phyloP scores from a whole-genome alignment of 768 basidiomycete genomes.

The Lactarius pseudohatsudake region DNA sequence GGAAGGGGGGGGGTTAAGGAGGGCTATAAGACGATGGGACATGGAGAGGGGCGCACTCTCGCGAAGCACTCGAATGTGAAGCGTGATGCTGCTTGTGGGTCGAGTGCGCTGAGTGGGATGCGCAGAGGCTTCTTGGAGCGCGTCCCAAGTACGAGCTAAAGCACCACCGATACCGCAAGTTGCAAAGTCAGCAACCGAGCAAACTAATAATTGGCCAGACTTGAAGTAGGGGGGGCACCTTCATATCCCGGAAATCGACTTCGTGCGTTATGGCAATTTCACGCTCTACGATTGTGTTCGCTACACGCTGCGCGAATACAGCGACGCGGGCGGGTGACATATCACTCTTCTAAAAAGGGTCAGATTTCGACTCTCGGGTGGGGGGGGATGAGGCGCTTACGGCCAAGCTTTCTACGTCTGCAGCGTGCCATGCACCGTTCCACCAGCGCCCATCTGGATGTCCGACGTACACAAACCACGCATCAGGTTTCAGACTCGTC shows the following conservation, averaged over 20 bases:
- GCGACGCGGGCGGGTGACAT: constrained; percentile 5
- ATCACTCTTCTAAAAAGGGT: not conserved
- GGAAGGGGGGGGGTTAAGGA: no score
- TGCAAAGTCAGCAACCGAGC: not conserved
- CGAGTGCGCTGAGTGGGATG: constrained; percentile 16
- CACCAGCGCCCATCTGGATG: constrained; percentile 24
- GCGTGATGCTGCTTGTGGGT: constrained; percentile 8
- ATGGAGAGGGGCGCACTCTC: constrained; percentile 11
- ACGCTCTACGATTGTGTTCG: constrained; percentile 4
- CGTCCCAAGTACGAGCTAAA: constrained; percentile 21
- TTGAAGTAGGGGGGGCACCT: not conserved
- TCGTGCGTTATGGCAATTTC: constrained; percentile 14
- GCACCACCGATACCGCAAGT: not conserved
- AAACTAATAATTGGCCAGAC: not conserved
- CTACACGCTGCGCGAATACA: constrained; percentile 19
- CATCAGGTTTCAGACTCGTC: constrained; percentile 11
- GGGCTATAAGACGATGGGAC: not conserved
- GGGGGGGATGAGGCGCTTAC: not conserved
- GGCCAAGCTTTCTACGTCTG: constrained; percentile 13
- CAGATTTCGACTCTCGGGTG: not conserved
- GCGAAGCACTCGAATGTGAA: constrained; percentile 18
- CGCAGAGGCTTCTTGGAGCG: constrained; percentile 18
- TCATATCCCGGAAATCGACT: constrained; percentile 15
- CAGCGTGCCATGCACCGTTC: constrained; percentile 17
- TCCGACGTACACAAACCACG: constrained; percentile 21